Evolutionary conservation across 2,329 filamentous ascomycete species (phyloP).

Genomic region (Didymella keratinophila): DNA sequence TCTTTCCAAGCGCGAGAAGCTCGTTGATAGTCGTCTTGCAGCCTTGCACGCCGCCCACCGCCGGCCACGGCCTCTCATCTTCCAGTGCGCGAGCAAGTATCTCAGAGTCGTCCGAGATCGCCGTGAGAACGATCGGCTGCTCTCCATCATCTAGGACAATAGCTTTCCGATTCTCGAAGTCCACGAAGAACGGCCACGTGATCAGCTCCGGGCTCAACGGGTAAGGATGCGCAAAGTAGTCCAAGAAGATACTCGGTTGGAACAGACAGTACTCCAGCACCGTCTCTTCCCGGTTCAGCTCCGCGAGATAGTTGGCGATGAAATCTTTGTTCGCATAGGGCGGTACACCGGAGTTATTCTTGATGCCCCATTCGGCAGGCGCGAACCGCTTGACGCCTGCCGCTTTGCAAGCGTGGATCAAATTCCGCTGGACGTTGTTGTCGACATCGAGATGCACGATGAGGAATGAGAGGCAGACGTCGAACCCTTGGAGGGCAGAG

Average conservation of each 20-base stretch:
- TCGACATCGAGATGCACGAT: constrained; percentile 37
- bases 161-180: constrained; percentile 37
- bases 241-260: constrained; percentile 62
- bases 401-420: constrained; percentile 43
- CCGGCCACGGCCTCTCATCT: constrained; percentile 38
- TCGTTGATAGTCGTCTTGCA: constrained; percentile 36
- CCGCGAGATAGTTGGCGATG: constrained; percentile 59
- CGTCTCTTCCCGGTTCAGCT: constrained; percentile 58
- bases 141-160: constrained; percentile 42
- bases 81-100: constrained; percentile 40
- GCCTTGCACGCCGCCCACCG: constrained; percentile 38
- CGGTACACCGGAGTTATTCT: constrained; percentile 49
- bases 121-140: constrained; percentile 38
- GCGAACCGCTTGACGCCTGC: constrained; percentile 43
- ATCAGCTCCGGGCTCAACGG: constrained; percentile 56
- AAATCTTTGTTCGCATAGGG: constrained; percentile 62
- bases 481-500: constrained; percentile 54
- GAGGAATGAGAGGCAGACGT: constrained; percentile 59
- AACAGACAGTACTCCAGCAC: constrained; percentile 65
- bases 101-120: constrained; percentile 35
- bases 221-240: constrained; percentile 63
- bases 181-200: constrained; percentile 47
- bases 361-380: constrained; percentile 44
- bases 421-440: constrained; percentile 38
- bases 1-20: constrained; percentile 40